Percentiles rank a stretch among this genome's conserved stretches.
phyloP scores from a whole-genome alignment of 306 rosid genomes.

The Castanea crenata region DNA sequence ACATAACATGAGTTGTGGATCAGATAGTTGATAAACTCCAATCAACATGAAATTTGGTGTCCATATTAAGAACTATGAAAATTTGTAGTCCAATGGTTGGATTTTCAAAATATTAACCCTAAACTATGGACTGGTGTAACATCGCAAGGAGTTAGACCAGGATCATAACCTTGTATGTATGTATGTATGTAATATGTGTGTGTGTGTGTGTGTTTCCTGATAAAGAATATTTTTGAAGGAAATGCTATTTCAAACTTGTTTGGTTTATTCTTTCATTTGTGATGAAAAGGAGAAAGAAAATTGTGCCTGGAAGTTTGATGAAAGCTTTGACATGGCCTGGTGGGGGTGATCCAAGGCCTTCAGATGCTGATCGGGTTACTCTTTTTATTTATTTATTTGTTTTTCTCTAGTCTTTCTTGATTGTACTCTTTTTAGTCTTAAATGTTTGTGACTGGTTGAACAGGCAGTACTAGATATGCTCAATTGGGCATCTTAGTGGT shows the following conservation, averaged over 20 bases:
- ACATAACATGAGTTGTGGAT: no score
- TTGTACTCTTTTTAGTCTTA: neutral
- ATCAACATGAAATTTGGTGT: no score
- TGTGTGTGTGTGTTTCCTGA: neutral
- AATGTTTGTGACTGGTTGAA: neutral
- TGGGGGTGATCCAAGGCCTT: conserved; percentile 72
- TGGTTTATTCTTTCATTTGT: neutral
- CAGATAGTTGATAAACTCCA: no score
- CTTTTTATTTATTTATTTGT: conserved; percentile 32
- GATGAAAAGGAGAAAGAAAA: conserved; percentile 66
- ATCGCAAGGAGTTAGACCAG: neutral
- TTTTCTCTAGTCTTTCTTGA: neutral
- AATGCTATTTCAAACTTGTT: neutral
- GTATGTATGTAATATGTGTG: no score
- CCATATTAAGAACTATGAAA: no score
- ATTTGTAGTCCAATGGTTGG: no score
- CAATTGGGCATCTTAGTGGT: neutral
- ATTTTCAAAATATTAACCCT: no score
- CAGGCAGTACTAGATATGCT: neutral
- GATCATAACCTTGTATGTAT: no score
- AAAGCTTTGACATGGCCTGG: conserved; percentile 88
- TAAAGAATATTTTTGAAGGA: neutral
- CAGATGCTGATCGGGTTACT: conserved; percentile 77
- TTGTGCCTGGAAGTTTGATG: conserved; percentile 85
- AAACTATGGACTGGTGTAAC: neutral